Base-by-base conservation (phyloP, 2,329 filamentous ascomycete species). In the Ophiostoma novo-ulmi region DNA sequence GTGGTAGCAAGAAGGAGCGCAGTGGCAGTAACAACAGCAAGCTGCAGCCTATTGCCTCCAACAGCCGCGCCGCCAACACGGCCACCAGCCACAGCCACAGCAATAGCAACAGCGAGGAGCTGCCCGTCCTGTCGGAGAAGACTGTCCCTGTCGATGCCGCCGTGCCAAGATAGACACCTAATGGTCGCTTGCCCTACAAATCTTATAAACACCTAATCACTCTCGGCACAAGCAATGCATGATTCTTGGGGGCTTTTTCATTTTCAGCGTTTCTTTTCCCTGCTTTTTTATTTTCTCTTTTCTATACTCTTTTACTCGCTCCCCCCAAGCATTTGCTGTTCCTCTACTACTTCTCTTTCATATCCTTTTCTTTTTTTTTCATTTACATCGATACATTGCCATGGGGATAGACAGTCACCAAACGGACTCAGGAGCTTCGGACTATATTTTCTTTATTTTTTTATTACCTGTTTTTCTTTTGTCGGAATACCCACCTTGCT, bases 1-100 rank as follows among this genome's bases (percentile, higher is more conserved):
- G 61, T 17, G 69, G 64, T 67, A 39, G 66, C 58, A 69, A 70
- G n/a, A 71, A 73, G 58, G 48, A 52, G 14, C 63, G 63, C 36
- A 31, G 63, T 36, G 36, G 36, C 63, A 65, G 44, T 48, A 70
- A 68, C 22, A 35, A 68, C 67, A 67, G 26, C 48, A 64, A 58
- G 61, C 61, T 65, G 63, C 35, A 39, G 63, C 20, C 63, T 20
- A 65, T 65, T 39, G 11, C 35, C 6, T 39, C 63, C 17, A 22
- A 39, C 66, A 36, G 36, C 41, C 41, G 22, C 39, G 11, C 2
- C 22, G 55, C 20, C 68, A 31, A 44, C 22, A 13, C 22, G 4
- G 17, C 11, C 69, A n/a, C 38, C 48, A 26, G 10, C 22, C n/a
- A 26, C 52, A 58, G 44, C 44, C 17, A 35, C 64, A 35, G 17